Base-by-base conservation (phyloP, 495 filamentous ascomycete genomes). In the Podospora conica region DNA sequence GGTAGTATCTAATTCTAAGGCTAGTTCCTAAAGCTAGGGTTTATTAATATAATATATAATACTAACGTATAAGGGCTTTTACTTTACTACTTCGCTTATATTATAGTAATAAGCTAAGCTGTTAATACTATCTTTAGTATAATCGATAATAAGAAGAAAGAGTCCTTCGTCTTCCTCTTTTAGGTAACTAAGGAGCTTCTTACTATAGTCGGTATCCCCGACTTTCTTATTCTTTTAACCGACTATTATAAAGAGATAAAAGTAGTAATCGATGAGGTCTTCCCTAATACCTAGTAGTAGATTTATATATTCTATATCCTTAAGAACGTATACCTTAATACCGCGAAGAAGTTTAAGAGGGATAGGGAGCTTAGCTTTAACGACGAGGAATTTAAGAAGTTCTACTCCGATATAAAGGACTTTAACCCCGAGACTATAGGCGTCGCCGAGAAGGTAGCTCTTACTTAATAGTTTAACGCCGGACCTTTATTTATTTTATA, bases 231-330 rank as follows among this genome's bases (percentile, higher is more conserved):
- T 20, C 15, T 61, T 24, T 6, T 61, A n/a, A 61, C 33, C 20
- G 60, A 61, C 29, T 22, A 48, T 2, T 61, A 31, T 21, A 61
- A 61, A 25, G 60, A 61, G 31, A 55, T 63, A 25, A 63, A 63
- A 22, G 53, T 23, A 18, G 6, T 53, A 8, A 28, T 63, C 18
- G 7, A 18, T 3, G 48, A 63, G 24, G 53, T 56, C 18, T 63
- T 55, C 20, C 61, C 53, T 9, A 54, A 63, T 28, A 63, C 53
- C 48, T 23, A 63, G n/a, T 21, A 55, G 21, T 25, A 63, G n/a
- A 55, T 63, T 25, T 63, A 28, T 56, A 20, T 63, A 18, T 63
- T 55, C 53, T 21, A 63, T 27, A 55, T 63, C 27, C 25, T 29
- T 20, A 56, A 55, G 20, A 63, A 63, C 53, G 27, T 63, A n/a